Percentiles rank a stretch among this genome's conserved stretches.
Conservation (phyloP, 805 yeast species). For the Pichia californica region DNA sequence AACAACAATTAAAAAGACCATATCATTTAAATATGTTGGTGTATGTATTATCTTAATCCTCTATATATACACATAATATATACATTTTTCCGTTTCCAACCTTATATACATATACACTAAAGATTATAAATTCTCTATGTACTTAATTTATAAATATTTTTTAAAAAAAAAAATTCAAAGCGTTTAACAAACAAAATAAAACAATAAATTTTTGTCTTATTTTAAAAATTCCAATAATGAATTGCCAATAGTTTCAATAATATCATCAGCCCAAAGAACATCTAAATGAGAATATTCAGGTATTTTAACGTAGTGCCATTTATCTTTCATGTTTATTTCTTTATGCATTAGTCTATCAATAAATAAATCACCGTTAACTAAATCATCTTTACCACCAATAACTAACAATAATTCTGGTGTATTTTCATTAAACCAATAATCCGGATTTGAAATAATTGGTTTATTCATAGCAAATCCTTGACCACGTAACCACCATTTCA, state of each 20-base stretch:
- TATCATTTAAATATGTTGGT: too few relatives aligned
- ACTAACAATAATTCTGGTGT: constrained; percentile 61
- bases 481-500: constrained; percentile 86
- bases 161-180: too few relatives aligned
- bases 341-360: constrained; percentile 53
- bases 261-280: constrained; percentile 87
- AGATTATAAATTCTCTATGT: too few relatives aligned
- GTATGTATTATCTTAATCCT: too few relatives aligned
- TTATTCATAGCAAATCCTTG: constrained; percentile 37
- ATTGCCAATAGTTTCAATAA: constrained; percentile 56
- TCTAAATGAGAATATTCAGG: constrained; percentile 79
- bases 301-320: constrained; percentile 37
- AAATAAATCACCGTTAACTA: constrained; percentile 71
- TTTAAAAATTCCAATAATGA: constrained; percentile 32
- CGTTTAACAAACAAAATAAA: too few relatives aligned
- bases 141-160: too few relatives aligned
- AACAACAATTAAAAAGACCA: too few relatives aligned
- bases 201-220: too few relatives aligned
- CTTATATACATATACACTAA: too few relatives aligned
- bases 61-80: too few relatives aligned
- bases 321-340: constrained; percentile 43
- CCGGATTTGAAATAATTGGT: constrained; percentile 45
- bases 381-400: constrained; percentile 63
- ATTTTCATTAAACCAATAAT: constrained; percentile 45
- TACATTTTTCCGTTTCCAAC: too few relatives aligned